Evolutionary conservation across 176 grass and related monocot genomes (phyloP).

Genomic region (Oryza coarctata): DNA sequence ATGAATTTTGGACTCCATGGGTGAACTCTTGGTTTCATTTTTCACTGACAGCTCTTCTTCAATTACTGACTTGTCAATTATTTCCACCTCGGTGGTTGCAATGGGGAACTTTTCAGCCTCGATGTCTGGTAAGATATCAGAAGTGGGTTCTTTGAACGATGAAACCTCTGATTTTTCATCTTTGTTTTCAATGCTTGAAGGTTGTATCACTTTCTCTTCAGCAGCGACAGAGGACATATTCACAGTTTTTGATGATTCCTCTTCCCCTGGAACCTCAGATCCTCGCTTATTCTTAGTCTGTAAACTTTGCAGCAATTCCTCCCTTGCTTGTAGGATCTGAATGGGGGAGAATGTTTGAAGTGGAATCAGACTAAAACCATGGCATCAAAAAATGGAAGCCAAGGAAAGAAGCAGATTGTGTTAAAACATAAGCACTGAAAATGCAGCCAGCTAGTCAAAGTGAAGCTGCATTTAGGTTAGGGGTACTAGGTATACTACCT

Average conservation of each 20-base stretch:
- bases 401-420: neutral
- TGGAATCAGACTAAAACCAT: neutral
- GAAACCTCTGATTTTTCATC: neutral
- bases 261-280: conserved; percentile 33
- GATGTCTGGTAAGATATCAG: conserved; percentile 25
- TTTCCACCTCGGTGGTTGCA: conserved; percentile 40
- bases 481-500: neutral
- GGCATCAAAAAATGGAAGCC: neutral
- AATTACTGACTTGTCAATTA: conserved; percentile 66
- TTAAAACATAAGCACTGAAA: neutral
- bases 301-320: conserved; percentile 49
- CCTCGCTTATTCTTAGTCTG: conserved; percentile 34
- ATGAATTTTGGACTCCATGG: neutral
- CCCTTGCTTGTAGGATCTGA: conserved; percentile 66
- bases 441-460: neutral
- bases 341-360: neutral
- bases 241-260: conserved; percentile 25
- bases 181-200: conserved; percentile 31
- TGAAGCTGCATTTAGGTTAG: neutral
- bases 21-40: neutral
- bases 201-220: conserved; percentile 43
- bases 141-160: conserved; percentile 38
- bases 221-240: conserved; percentile 18
- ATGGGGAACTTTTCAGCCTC: conserved; percentile 53
- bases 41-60: conserved; percentile 53